Base-by-base conservation (phyloP, 2,329 filamentous ascomycete genomes). In the Penicillium crustosum region DNA sequence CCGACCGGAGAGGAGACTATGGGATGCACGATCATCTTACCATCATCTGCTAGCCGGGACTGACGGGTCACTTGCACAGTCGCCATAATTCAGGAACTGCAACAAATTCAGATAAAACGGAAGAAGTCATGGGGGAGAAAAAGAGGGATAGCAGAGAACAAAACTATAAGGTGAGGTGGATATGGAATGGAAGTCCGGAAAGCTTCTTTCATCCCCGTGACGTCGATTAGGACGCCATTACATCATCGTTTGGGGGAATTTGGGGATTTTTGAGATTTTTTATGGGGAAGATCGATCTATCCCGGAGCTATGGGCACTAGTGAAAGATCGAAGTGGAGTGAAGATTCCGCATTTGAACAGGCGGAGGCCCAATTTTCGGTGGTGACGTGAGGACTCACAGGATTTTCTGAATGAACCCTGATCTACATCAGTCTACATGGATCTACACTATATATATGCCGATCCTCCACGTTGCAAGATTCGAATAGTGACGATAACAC, bases 1-100 rank as follows among this genome's bases (percentile, higher is more conserved):
- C 50, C 44, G 23, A 43, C 23, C 21, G n/a, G 19, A 35, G 12
- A 57, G n/a, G 19, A 35, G 8, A 57, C 33, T 6, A 43, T 25
- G 42, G 9, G 13, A 48, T 50, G 35, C 36, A 17, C 47, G 60
- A 62, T 64, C 52, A 45, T 21, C 68, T 70, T 60, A 74, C 72
- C 72, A 63, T 74, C 71, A 61, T 73, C 72, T 39, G 71, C 67
- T 61, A 73, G 48, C 58, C 70, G 67, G 53, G 66, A 57, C 52
- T 69, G 63, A 44, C 64, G 60, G 36, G 64, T 64, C 58, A 71
- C 65, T 63, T 73, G 68, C 59, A 69, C 62, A 54, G 66, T 70
- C 39, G 71, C 70, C 71, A 72, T 73, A 53, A 59, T 66, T 33
- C 15, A 49, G 13, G 35, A 51, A 42, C 38, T 43, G 49, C 23